Base-by-base conservation (phyloP, 148 eudicot genomes). In the Chenopodium album region DNA sequence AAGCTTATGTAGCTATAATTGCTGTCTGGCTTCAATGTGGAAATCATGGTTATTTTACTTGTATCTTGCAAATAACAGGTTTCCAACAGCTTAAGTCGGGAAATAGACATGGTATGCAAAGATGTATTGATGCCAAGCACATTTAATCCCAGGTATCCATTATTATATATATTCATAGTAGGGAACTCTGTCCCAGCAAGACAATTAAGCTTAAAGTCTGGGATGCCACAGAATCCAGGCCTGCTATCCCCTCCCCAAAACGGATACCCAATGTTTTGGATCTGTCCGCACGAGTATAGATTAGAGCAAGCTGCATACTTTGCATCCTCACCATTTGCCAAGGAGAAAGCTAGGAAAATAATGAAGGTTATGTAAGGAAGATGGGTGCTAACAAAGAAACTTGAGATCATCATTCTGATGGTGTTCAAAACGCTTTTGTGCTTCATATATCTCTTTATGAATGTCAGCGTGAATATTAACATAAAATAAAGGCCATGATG, bases 221-320 rank as follows among this genome's bases (percentile, higher is more conserved):
- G 78, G 9, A 2, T 54, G 31, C 83, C 83, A 22, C 83, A 80
- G 64, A 44, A 73, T 5, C 46, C 6, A n/a, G 83, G 83, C 72
- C 83, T 28, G 63, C 29, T 1, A 9, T 16, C 78, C 60, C 60
- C 60, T 9, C 78, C 83, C 73, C 73, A 80, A 73, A 80, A 80
- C 1, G 83, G 83, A 70, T 73, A 80, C 29, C 72, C 48, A 4
- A 80, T 48, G 76, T 80, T 80, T 26, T 19, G 16, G 69, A 80
- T 17, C 54, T 13, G 22, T 14, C 83, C 83, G 65, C 83, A 80
- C 26, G 78, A 73, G 19, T 46, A 46, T 22, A n/a, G 32, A 29
- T 7, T 47, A 4, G 62, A 63, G 73, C 83, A 80, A 10, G 76
- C 28, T 63, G 73, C 28, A 22, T 73, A 80, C 19, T 73, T 7